Conservation (phyloP, 2,329 filamentous ascomycete species). For the Xylaria sp. region DNA sequence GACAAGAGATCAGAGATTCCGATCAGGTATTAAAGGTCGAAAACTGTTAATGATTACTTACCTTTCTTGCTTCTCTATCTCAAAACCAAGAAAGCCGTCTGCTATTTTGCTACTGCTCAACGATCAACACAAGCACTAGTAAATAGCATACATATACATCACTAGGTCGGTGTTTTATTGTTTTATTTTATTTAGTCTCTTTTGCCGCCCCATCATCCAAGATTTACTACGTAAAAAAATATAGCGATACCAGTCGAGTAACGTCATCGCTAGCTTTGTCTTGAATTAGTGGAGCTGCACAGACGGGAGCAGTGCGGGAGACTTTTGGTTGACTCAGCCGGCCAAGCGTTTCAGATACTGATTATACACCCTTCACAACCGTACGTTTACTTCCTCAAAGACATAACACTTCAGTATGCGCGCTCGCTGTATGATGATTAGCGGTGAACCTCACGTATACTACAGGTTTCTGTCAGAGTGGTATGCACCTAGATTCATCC, state of each 20-base stretch:
- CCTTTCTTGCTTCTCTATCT: neutral
- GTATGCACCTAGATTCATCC: constrained; percentile 9
- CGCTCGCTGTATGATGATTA: constrained; percentile 19
- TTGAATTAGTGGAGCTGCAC: neutral
- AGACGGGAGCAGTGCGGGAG: neutral
- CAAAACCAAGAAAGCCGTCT: too few species aligned
- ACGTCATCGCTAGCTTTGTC: constrained; percentile 7
- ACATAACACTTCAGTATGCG: neutral
- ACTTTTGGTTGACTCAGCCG: constrained; percentile 3
- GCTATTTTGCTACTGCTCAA: neutral
- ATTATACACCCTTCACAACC: neutral
- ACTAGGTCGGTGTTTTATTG: too few species aligned
- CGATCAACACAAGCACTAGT: neutral
- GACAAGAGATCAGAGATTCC: neutral
- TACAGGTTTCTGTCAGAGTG: constrained; percentile 14
- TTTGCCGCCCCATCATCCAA: neutral
- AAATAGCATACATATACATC: neutral
- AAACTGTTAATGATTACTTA: neutral
- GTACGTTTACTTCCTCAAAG: neutral
- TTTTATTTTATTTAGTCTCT: too few species aligned
- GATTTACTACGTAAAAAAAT: neutral
- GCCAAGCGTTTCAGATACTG: neutral
- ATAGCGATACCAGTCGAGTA: neutral
- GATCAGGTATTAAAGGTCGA: neutral
- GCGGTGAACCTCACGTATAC: constrained; percentile 26